Evolutionary conservation across 164 flowering plant genomes (phyloP).

Genomic region (Kingdonia uniflora): DNA sequence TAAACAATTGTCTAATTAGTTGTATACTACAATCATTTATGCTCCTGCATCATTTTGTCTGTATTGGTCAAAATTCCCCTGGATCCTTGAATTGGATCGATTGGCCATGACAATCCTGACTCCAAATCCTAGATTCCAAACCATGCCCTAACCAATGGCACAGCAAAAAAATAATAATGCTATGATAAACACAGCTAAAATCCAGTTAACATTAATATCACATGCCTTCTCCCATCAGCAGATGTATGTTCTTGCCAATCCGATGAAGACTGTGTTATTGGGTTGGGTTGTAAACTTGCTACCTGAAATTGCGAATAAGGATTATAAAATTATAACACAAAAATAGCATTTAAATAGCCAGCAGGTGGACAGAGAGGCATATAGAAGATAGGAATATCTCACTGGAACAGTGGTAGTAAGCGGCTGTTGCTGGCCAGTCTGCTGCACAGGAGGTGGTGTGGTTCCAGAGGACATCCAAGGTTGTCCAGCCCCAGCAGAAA

Average conservation of each 20-base stretch:
- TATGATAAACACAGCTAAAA: neutral
- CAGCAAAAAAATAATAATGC: neutral
- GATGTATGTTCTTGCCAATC: constrained; percentile 97
- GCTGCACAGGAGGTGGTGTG: constrained; percentile 32
- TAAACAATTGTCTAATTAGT: too few relatives aligned
- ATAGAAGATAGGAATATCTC: constrained; percentile 8
- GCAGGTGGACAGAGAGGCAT: neutral
- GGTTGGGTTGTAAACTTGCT: constrained; percentile 19
- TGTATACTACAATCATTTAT: too few relatives aligned
- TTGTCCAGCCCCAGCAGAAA: constrained; percentile 31
- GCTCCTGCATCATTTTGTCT: too few relatives aligned
- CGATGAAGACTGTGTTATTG: constrained; percentile 40
- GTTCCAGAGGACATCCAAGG: constrained; percentile 53
- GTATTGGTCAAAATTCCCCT: too few relatives aligned
- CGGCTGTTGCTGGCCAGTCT: constrained; percentile 39
- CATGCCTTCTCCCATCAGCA: constrained; percentile 83
- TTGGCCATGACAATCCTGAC: too few relatives aligned
- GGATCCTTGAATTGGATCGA: too few relatives aligned
- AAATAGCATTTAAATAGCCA: neutral
- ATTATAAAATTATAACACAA: neutral
- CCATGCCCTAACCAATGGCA: neutral
- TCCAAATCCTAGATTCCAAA: too few relatives aligned
- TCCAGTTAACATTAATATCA: too few relatives aligned
- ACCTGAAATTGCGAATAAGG: constrained; percentile 23
- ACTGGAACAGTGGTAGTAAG: constrained; percentile 27